Percentiles rank a stretch among this genome's conserved stretches.
These are phyloP conservation scores for Carex littledalei DNA, from an alignment of 176 grass and related monocot genomes.

Conservation along the genomic window DNA sequence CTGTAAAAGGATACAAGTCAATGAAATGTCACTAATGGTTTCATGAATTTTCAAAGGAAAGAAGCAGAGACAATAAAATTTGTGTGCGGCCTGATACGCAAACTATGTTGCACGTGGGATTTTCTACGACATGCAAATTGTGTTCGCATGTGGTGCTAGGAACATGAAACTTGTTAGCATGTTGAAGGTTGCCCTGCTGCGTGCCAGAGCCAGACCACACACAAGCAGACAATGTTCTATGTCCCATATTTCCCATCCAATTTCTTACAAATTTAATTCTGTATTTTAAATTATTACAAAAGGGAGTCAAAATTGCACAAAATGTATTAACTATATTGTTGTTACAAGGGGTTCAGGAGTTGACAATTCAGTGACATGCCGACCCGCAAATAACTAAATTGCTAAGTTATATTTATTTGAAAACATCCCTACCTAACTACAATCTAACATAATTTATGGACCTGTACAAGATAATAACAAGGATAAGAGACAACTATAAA, in stretches of 20 bases:
- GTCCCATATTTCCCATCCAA: background rate
- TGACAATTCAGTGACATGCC: background rate
- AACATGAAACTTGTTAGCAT: background rate
- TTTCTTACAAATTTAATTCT: background rate
- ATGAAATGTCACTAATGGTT: background rate
- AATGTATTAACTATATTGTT: background rate
- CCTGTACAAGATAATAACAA: background rate
- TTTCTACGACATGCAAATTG: background rate
- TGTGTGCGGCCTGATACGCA: background rate
- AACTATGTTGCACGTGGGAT: background rate
- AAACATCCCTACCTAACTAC: background rate
- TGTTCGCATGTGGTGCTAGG: background rate
- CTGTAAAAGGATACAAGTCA: constrained; percentile 34
- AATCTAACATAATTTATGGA: background rate
- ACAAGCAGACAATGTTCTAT: background rate
- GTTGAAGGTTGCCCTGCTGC: background rate
- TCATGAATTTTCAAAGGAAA: background rate
- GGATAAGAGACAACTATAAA: background rate
- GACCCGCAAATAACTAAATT: background rate
- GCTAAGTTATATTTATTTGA: background rate
- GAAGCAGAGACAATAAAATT: background rate
- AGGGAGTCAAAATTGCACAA: background rate
- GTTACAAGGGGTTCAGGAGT: background rate
- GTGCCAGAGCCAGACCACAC: background rate
- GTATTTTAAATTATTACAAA: background rate